phyloP scores from a whole-genome alignment of 805 yeast species.

The Hagleromyces aurorensis region DNA sequence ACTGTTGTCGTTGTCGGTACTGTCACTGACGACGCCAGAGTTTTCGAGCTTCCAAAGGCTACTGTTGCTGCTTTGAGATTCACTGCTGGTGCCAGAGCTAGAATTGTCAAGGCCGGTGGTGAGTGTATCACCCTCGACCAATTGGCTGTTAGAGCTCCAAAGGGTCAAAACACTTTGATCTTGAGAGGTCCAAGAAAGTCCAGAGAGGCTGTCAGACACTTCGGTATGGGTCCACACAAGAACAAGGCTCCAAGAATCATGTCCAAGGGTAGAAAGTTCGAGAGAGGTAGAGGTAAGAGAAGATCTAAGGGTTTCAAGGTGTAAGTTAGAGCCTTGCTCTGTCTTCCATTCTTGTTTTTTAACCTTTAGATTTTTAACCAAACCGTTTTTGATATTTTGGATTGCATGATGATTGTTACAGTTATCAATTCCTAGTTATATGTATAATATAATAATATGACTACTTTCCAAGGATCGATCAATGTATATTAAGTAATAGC shows the following conservation, averaged over 20 bases:
- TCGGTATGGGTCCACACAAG: conserved; percentile 99
- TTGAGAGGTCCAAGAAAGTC: conserved; percentile 98
- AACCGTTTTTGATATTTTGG: too few relatives aligned
- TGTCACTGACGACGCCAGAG: conserved; percentile 96
- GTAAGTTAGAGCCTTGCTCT: conserved; percentile 43
- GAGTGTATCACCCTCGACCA: conserved; percentile 99
- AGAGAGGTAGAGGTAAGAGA: conserved; percentile 99
- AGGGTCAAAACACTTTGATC: conserved; percentile 97
- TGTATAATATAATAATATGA: too few relatives aligned
- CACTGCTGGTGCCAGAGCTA: conserved; percentile 98
- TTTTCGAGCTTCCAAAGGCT: conserved; percentile 89
- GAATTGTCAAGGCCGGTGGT: conserved; percentile 97
- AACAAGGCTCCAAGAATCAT: conserved; percentile 97
- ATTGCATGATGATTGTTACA: too few relatives aligned
- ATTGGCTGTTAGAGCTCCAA: conserved; percentile 98
- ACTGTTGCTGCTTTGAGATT: conserved; percentile 98
- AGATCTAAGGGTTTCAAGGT: conserved; percentile 99
- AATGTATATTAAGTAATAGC: too few relatives aligned
- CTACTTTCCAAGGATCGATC: too few relatives aligned
- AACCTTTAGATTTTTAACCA: too few relatives aligned
- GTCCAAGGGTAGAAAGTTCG: conserved; percentile 99
- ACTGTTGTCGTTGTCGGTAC: conserved; percentile 98
- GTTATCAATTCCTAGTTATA: too few relatives aligned
- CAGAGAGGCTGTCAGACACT: conserved; percentile 99
- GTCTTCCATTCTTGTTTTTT: conserved; percentile 2